These are phyloP conservation scores for Jamesozyma spencerorum DNA, from an alignment of 805 yeast genomes.

Conservation along the genomic window DNA sequence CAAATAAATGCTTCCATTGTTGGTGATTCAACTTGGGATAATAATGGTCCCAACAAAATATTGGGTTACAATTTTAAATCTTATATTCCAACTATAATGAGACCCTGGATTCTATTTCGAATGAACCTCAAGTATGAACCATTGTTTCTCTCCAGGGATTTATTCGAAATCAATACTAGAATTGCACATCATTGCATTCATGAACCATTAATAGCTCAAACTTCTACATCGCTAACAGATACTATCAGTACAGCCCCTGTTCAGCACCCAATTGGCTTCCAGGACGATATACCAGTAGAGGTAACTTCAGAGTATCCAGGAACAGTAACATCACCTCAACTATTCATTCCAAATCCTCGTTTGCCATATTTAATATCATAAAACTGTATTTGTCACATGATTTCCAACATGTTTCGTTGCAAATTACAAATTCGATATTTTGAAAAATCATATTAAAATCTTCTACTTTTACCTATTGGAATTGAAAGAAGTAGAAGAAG, in stretches of 20 bases:
- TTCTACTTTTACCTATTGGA: too few species aligned
- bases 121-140: not conserved
- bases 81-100: constrained; percentile 3
- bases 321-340: not conserved
- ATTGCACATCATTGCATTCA: not conserved
- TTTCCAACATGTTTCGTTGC: not conserved
- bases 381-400: not conserved
- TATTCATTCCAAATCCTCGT: constrained; percentile 1
- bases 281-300: not conserved
- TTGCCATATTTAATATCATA: not conserved
- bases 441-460: too few species aligned
- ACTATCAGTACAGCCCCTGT: too few species aligned
- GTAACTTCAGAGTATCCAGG: not conserved
- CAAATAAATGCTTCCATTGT: constrained; percentile 13
- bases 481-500: too few species aligned
- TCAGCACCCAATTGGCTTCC: not conserved
- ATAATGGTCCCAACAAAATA: constrained; percentile 19
- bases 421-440: too few species aligned
- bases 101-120: constrained; percentile 16
- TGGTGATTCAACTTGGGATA: constrained; percentile 23
- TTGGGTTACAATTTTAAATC: constrained; percentile 17
- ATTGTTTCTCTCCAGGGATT: not conserved
- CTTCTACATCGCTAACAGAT: not conserved
- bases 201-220: not conserved
- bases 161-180: not conserved